These are phyloP conservation scores for Globisporangium irregulare DNA, from an alignment of 352 stramenopile genomes.

Conservation along the genomic window DNA sequence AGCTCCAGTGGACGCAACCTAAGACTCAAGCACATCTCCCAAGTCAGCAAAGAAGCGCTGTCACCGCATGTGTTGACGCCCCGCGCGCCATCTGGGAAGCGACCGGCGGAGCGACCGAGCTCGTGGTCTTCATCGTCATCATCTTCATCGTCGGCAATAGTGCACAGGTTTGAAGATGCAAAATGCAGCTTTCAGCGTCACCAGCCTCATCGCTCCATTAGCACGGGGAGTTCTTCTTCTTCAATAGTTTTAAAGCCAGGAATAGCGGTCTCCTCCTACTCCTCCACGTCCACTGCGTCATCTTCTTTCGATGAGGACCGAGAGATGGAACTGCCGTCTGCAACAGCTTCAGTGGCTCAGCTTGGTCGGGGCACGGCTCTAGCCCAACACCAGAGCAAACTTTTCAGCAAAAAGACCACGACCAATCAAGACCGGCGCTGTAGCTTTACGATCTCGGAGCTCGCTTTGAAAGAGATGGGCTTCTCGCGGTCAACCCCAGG, in stretches of 20 bases:
- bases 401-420: conserved; percentile 18
- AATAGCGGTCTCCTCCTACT: background rate
- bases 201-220: background rate
- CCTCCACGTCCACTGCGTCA: conserved; percentile 1
- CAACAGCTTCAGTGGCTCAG: no score
- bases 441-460: conserved; percentile 61
- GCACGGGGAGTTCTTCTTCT: conserved; percentile 4
- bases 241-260: background rate
- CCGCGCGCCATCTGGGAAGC: conserved; percentile 36
- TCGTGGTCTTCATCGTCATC: conserved; percentile 18
- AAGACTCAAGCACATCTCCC: conserved; percentile 38
- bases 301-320: background rate
- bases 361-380: background rate
- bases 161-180: background rate
- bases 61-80: conserved; percentile 43
- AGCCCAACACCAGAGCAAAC: background rate
- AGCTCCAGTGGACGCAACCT: conserved; percentile 52
- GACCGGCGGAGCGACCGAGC: conserved; percentile 24
- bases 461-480: conserved; percentile 46
- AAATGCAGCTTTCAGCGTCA: background rate
- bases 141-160: background rate
- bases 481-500: conserved; percentile 27
- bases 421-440: conserved; percentile 42
- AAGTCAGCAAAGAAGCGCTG: conserved; percentile 28
- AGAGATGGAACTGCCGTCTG: background rate